Conservation (phyloP, 2,329 filamentous ascomycete species). For the Elsinoe fawcettii region DNA sequence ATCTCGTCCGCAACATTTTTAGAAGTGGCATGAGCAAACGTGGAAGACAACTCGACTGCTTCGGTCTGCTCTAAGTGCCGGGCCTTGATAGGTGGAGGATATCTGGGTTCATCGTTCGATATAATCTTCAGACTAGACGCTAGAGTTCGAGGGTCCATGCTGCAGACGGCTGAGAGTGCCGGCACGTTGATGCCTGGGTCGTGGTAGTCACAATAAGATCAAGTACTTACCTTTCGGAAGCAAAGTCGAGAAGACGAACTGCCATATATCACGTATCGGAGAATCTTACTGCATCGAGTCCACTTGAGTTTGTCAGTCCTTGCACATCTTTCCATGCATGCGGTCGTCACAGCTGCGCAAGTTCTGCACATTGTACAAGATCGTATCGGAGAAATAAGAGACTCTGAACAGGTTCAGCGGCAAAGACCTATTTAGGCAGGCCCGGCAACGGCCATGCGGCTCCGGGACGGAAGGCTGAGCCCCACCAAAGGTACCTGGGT, state of each 20-base stretch:
- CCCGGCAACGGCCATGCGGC: neutral
- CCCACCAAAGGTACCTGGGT: too few species aligned
- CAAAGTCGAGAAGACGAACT: neutral
- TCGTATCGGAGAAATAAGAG: neutral
- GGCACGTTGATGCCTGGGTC: neutral
- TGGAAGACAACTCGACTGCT: constrained; percentile 22
- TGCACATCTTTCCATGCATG: neutral
- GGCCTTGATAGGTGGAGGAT: neutral
- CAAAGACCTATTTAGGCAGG: neutral
- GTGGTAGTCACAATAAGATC: neutral
- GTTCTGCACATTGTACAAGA: neutral
- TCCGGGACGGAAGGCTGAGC: too few species aligned
- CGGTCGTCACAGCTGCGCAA: neutral
- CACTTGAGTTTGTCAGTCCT: neutral
- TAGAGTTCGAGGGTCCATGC: neutral
- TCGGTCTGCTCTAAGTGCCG: constrained; percentile 15
- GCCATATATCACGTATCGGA: neutral
- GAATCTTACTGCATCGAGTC: neutral
- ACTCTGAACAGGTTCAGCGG: neutral
- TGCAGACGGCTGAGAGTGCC: neutral
- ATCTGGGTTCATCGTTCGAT: constrained; percentile 2
- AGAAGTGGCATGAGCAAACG: neutral
- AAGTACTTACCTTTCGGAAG: neutral
- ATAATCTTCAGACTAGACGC: neutral
- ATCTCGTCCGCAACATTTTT: neutral